Percentiles rank a stretch among this genome's conserved stretches.
phyloP scores from a whole-genome alignment of 768 basidiomycete genomes.

The Naematelia encephala region DNA sequence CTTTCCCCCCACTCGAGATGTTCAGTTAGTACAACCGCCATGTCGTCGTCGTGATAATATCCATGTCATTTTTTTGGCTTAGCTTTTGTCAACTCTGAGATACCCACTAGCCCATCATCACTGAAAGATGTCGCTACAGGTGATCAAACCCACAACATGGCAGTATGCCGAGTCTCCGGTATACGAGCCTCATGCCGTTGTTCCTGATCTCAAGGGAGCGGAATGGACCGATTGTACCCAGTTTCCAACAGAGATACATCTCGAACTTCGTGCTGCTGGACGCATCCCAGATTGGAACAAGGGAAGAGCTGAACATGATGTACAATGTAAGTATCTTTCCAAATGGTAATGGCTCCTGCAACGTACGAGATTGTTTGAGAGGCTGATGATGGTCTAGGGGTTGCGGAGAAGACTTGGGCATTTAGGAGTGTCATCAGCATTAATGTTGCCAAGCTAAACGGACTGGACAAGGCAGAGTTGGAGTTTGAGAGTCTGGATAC shows the following conservation, averaged over 20 bases:
- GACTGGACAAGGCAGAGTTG: conserved; percentile 61
- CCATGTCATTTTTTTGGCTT: background rate
- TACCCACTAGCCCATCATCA: background rate
- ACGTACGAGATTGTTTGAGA: background rate
- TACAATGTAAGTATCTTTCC: conserved; percentile 64
- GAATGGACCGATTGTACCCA: conserved; percentile 1
- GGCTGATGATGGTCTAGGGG: conserved; percentile 5
- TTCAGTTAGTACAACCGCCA: background rate
- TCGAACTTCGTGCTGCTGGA: conserved; percentile 68
- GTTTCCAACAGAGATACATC: conserved; percentile 79
- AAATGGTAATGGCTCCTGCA: background rate
- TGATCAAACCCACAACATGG: background rate
- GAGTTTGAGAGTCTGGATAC: conserved; percentile 89
- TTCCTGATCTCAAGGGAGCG: background rate
- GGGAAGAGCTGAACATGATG: conserved; percentile 77
- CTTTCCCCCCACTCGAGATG: background rate
- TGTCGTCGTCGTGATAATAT: background rate
- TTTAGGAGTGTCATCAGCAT: conserved; percentile 6
- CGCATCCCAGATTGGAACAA: conserved; percentile 70
- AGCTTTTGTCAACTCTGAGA: no score
- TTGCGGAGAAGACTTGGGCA: conserved; percentile 9
- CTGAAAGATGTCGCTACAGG: background rate
- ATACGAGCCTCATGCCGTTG: background rate
- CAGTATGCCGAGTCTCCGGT: background rate
- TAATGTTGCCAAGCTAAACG: conserved; percentile 51